phyloP scores from a whole-genome alignment of 2,329 filamentous ascomycete species.

The Aspergillus aculeatinus region DNA sequence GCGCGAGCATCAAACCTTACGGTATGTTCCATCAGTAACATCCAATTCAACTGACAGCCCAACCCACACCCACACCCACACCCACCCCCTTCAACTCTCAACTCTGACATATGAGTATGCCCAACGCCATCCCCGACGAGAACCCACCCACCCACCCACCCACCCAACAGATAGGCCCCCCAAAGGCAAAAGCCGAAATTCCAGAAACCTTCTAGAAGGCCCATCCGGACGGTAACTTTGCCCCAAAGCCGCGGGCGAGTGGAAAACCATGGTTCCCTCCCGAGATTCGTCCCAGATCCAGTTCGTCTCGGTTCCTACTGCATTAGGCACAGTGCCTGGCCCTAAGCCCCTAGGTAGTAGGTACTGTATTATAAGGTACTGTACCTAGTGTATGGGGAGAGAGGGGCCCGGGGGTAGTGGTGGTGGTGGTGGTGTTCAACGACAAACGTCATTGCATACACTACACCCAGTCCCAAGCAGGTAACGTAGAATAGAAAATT shows the following conservation, averaged over 20 bases:
- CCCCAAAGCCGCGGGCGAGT: neutral
- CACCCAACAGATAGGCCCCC: neutral
- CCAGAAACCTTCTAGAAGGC: constrained; percentile 16
- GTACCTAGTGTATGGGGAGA: neutral
- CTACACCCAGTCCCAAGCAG: neutral
- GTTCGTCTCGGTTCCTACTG: neutral
- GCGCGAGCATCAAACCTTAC: too few species aligned
- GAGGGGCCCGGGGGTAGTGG: too few species aligned
- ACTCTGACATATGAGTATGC: neutral
- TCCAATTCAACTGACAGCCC: too few species aligned
- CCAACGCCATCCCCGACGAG: neutral
- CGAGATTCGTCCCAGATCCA: neutral
- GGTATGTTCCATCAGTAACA: too few species aligned
- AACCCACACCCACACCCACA: too few species aligned
- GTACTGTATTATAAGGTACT: too few species aligned
- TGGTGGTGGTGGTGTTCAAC: neutral
- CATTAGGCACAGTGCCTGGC: neutral
- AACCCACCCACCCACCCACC: constrained; percentile 3
- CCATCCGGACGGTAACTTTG: constrained; percentile 3
- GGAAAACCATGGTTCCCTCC: constrained; percentile 12
- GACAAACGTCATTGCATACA: neutral
- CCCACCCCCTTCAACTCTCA: too few species aligned
- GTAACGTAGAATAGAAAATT: neutral
- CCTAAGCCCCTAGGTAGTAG: too few species aligned
- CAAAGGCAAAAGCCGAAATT: constrained; percentile 7